Conservation (phyloP, 768 basidiomycete species). For the Boletus rubescentipes region DNA sequence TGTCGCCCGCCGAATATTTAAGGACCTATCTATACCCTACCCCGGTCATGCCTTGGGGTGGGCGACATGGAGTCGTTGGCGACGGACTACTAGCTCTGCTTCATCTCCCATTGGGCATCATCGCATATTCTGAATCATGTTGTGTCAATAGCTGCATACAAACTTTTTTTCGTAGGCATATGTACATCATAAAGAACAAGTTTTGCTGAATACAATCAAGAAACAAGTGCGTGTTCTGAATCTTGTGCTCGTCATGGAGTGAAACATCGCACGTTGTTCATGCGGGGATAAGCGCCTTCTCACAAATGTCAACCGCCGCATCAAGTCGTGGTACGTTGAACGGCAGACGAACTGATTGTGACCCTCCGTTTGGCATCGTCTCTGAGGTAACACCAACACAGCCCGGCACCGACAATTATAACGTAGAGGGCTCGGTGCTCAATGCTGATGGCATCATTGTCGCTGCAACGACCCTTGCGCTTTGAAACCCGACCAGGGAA, state of each 20-base stretch:
- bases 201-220: constrained; percentile 28
- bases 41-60: constrained; percentile 14
- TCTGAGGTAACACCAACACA: constrained; percentile 15
- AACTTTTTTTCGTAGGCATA: constrained; percentile 31
- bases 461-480: constrained; percentile 1
- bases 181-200: constrained; percentile 34
- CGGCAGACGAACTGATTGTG: neutral
- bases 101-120: constrained; percentile 30
- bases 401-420: constrained; percentile 14
- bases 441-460: constrained; percentile 10
- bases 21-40: constrained; percentile 35
- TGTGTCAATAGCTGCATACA: constrained; percentile 39
- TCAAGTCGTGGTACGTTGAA: no score
- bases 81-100: constrained; percentile 24
- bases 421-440: neutral
- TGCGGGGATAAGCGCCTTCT: constrained; percentile 4
- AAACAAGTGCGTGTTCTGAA: neutral
- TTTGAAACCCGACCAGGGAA: neutral
- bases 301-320: constrained; percentile 7
- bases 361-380: neutral
- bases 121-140: constrained; percentile 37
- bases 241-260: neutral
- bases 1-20: constrained; percentile 29
- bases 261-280: constrained; percentile 6
- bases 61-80: constrained; percentile 27